Conservation (phyloP, 805 yeast genomes). For the Saccharomycopsis sp. region DNA sequence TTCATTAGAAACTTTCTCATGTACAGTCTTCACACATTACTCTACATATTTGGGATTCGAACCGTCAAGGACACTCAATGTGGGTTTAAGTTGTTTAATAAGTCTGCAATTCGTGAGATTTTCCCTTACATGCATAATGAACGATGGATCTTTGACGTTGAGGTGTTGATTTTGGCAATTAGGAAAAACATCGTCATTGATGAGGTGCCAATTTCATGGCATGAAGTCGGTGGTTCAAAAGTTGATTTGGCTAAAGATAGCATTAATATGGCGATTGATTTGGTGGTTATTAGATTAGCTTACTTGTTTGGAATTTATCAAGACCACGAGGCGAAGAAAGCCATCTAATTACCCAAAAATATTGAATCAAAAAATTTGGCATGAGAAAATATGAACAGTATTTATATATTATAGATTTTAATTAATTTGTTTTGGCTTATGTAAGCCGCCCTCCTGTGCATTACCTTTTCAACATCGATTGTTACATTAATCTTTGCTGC, state of each 20-base stretch:
- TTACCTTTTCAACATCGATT: too few relatives aligned
- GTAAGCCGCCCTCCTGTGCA: too few relatives aligned
- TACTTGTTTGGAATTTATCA: constrained; percentile 78
- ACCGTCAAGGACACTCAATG: constrained; percentile 91
- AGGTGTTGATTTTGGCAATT: constrained; percentile 73
- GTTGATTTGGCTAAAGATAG: constrained; percentile 88
- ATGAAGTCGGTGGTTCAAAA: constrained; percentile 93
- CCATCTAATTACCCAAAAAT: too few relatives aligned
- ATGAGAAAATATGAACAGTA: too few relatives aligned
- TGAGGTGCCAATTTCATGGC: constrained; percentile 92
- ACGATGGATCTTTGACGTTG: constrained; percentile 98
- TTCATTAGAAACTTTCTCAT: constrained; percentile 82
- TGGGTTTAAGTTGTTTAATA: constrained; percentile 89
- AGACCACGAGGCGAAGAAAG: constrained; percentile 24
- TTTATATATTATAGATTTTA: too few relatives aligned
- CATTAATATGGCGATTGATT: constrained; percentile 87
- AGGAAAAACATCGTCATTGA: constrained; percentile 57
- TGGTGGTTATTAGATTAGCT: constrained; percentile 85
- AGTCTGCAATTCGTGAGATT: constrained; percentile 52
- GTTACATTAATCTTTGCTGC: too few relatives aligned
- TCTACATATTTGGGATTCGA: constrained; percentile 83
- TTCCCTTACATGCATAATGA: constrained; percentile 94
- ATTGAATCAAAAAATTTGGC: too few relatives aligned
- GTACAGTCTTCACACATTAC: constrained; percentile 85
- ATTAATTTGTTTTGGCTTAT: too few relatives aligned